Conservation (phyloP, 108 stramenopile species). For the Nitzschia putrida region DNA sequence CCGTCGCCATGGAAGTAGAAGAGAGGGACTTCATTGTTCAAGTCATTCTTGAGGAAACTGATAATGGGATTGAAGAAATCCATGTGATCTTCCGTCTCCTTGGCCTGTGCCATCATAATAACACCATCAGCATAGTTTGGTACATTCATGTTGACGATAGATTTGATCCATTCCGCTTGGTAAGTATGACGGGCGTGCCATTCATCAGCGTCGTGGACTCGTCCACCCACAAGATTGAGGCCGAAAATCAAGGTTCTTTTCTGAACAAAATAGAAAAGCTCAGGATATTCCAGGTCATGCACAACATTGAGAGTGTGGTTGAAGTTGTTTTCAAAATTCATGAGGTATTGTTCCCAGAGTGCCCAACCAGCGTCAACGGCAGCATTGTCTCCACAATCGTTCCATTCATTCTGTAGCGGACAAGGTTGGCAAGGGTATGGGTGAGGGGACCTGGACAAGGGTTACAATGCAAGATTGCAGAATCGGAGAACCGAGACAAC, state of each 20-base stretch:
- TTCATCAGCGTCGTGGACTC: constrained; percentile 27
- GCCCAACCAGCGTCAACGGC: constrained; percentile 27
- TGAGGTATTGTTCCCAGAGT: constrained; percentile 36
- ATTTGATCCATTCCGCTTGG: constrained; percentile 29
- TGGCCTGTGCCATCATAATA: constrained; percentile 48
- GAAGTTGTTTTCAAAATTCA: constrained; percentile 43
- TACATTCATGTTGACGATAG: constrained; percentile 18
- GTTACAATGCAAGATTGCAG: no score
- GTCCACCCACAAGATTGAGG: constrained; percentile 51
- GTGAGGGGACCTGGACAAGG: no score
- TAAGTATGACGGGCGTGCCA: constrained; percentile 30
- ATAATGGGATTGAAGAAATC: constrained; percentile 38
- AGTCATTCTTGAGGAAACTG: constrained; percentile 21
- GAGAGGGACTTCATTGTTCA: constrained; percentile 31
- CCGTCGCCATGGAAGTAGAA: constrained; percentile 51
- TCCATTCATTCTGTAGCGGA: constrained; percentile 43
- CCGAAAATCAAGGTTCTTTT: constrained; percentile 48
- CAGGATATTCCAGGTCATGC: constrained; percentile 18
- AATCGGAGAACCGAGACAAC: background rate
- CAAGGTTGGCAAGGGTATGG: background rate
- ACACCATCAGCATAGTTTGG: constrained; percentile 21
- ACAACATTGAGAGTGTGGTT: constrained; percentile 30
- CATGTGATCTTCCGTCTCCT: constrained; percentile 28
- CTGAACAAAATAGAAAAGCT: constrained; percentile 46
- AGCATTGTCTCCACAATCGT: constrained; percentile 43